phyloP scores from a whole-genome alignment of 1,284 basidiomycete genomes.

The Cutaneotrichosporon curvatum region DNA sequence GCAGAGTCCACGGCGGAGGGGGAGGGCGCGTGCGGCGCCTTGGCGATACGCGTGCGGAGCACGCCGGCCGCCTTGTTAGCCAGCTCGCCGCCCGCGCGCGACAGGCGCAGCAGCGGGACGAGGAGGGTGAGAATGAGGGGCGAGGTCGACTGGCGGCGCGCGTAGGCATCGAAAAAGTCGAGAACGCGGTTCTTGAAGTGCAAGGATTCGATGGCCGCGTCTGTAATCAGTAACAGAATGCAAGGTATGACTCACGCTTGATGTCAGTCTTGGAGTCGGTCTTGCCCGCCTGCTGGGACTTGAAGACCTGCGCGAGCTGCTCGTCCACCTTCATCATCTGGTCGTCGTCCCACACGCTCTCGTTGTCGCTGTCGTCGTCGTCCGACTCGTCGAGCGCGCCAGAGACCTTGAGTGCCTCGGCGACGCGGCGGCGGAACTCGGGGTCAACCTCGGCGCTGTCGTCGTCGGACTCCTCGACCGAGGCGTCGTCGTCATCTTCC shows the following conservation, averaged over 20 bases:
- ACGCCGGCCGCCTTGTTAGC: conserved; percentile 76
- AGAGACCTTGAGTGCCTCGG: conserved; percentile 67
- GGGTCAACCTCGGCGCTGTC: conserved; percentile 54
- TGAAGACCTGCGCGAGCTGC: conserved; percentile 84
- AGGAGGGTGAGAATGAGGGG: conserved; percentile 62
- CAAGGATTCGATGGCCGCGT: conserved; percentile 58
- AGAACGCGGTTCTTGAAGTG: conserved; percentile 93
- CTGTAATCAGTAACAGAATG: conserved; percentile 17
- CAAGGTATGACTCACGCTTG: conserved; percentile 3
- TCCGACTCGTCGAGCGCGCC: conserved; percentile 53
- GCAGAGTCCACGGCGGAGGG: conserved; percentile 52
- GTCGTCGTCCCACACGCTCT: conserved; percentile 83
- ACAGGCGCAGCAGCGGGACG: conserved; percentile 67
- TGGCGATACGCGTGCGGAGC: conserved; percentile 67
- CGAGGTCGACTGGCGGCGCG: conserved; percentile 66
- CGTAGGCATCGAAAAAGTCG: conserved; percentile 78
- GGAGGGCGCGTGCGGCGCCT: conserved; percentile 37
- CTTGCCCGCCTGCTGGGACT: conserved; percentile 52
- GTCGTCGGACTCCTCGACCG: conserved; percentile 37
- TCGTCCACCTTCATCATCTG: conserved; percentile 97
- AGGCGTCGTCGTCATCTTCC: conserved; percentile 39
- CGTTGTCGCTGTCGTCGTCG: conserved; percentile 34
- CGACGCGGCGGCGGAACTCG: conserved; percentile 67
- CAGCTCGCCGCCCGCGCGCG: conserved; percentile 60
- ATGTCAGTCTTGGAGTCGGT: conserved; percentile 25